These are phyloP conservation scores for Pyrrhoderma noxium DNA, from an alignment of 1,284 basidiomycete species.

Conservation along the genomic window DNA sequence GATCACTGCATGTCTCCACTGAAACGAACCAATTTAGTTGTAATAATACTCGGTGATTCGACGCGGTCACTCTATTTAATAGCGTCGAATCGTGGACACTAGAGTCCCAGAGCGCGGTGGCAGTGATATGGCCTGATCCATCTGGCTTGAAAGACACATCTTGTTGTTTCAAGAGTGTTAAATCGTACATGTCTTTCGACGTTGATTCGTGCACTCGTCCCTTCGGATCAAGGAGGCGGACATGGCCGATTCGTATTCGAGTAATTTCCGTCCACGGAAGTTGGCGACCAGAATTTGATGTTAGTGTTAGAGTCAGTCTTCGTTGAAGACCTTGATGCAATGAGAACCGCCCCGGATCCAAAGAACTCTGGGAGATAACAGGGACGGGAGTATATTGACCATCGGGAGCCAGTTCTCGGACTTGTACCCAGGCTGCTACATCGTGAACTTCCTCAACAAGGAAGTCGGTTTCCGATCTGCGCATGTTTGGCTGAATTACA, in stretches of 20 bases:
- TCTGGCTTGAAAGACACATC: slow-evolving; percentile 69
- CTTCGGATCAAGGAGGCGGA: slow-evolving; percentile 80
- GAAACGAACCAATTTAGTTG: slow-evolving; percentile 73
- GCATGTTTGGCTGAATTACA: slow-evolving; percentile 61
- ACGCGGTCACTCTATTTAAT: slow-evolving; percentile 78
- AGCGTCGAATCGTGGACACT: slow-evolving; percentile 84
- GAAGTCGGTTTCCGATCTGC: slow-evolving; percentile 87
- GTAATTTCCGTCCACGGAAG: slow-evolving; percentile 81
- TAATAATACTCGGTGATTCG: slow-evolving; percentile 74
- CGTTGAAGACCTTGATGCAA: slow-evolving; percentile 93
- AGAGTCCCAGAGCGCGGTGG: slow-evolving; percentile 86
- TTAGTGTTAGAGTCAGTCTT: slow-evolving; percentile 68
- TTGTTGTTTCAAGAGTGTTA: slow-evolving; percentile 71
- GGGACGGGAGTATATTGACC: slow-evolving; percentile 83
- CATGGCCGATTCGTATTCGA: slow-evolving; percentile 73
- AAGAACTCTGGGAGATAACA: slow-evolving; percentile 67
- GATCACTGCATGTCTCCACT: slow-evolving; percentile 78
- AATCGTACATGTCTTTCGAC: slow-evolving; percentile 57
- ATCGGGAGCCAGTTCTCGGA: slow-evolving; percentile 80
- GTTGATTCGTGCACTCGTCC: slow-evolving; percentile 74
- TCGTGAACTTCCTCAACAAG: slow-evolving; percentile 87
- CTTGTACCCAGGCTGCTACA: slow-evolving; percentile 77
- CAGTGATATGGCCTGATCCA: slow-evolving; percentile 67
- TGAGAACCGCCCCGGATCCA: slow-evolving; percentile 84
- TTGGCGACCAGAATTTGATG: slow-evolving; percentile 84